Evolutionary conservation across 768 basidiomycete genomes (phyloP), one percentile per base, ranked within the genome.

Genomic region (Lactarius tabidus): DNA sequence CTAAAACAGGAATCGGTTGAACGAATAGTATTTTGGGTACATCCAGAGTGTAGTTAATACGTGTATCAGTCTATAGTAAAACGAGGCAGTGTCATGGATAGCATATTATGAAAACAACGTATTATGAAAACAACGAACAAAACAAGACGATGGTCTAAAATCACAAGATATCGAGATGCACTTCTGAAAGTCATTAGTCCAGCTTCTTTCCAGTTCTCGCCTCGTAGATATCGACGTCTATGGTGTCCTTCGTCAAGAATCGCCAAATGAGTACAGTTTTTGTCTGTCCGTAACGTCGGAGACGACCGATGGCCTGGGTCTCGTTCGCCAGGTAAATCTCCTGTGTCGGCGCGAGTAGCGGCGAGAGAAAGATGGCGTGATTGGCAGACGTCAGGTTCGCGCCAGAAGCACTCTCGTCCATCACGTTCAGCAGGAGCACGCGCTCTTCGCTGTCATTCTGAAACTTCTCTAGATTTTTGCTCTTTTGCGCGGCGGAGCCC

Each of bases 351-450:
- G 93, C 87, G 41, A 95, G 88, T 43, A 98, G 82, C 10, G 95
- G 95, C 12, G 93, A 95, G 62, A 98, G 80, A 81, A 98, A 98
- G 74, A 97, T 89, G 41, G 93, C 95, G 72, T 95, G 93, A 76
- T 95, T 98, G 23, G 95, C 95, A 39, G 85, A 86, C 3, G 95
- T 97, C 73, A 98, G 77, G 74, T 98, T 98, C 69, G 91, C 90
- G 52, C 93, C 93, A 65, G 91, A 91, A n/a, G 93, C 91, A 67
- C 91, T 94, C 76, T 95, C 93, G 75, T 96, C 93, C 85, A 91
- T 94, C 67, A 96, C 90, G 70, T 93, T 93, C 67, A 98, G 78
- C 60, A 98, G 80, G 54, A 98, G 80, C 18, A 95, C 93, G 36
- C 88, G 84, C 70, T 91, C 90, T 63, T 82, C 78, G 71, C 88